A percentile compares a stretch with the other conserved stretches of the same genome.
Conservation (phyloP, 495 filamentous ascomycete genomes). For the Penicillium bovifimosum region DNA sequence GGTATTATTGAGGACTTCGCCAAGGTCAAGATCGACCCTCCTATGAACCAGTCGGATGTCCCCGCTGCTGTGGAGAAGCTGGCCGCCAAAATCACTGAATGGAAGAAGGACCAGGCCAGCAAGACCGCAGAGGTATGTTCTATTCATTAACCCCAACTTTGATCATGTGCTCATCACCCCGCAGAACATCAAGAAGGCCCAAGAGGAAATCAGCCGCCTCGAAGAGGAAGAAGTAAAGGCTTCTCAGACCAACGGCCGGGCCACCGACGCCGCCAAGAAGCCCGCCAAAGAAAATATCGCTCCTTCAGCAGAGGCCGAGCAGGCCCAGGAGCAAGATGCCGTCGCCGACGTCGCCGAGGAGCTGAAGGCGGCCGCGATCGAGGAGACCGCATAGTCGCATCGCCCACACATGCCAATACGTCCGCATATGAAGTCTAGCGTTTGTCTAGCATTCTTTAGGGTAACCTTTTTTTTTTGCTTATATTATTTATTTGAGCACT, state of each 20-base stretch:
- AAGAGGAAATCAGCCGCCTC: conserved; percentile 61
- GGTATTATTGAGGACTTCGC: conserved; percentile 85
- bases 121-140: conserved; percentile 84
- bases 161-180: conserved; percentile 9
- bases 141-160: neutral
- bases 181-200: conserved; percentile 68
- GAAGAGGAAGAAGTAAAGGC: conserved; percentile 46
- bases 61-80: conserved; percentile 76
- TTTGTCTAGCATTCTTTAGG: conserved; percentile 18
- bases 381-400: conserved; percentile 44
- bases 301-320: conserved; percentile 48
- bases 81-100: conserved; percentile 83
- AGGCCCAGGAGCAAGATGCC: conserved; percentile 54
- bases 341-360: conserved; percentile 52
- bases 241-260: conserved; percentile 23
- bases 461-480: conserved; percentile 10
- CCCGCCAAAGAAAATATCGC: conserved; percentile 50
- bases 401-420: neutral
- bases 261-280: conserved; percentile 48
- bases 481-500: conserved; percentile 5
- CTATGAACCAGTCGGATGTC: conserved; percentile 77
- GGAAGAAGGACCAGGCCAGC: conserved; percentile 83
- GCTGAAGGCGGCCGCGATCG: conserved; percentile 52
- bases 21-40: conserved; percentile 77
- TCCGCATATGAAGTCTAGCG: conserved; percentile 14